Conservation (phyloP, 176 grass and related monocot genomes). For the Neostapfia colusana region DNA sequence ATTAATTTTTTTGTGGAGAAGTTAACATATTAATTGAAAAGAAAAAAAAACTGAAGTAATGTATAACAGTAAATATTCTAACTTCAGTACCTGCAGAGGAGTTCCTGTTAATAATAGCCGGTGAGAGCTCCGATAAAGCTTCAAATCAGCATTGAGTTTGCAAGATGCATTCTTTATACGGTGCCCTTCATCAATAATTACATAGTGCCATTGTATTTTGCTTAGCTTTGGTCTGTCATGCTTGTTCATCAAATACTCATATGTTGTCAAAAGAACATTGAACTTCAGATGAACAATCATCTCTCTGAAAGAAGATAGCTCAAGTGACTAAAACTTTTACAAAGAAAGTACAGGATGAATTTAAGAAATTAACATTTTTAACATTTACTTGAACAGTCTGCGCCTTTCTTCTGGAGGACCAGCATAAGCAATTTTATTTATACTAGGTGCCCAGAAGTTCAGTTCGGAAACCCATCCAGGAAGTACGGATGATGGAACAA, state of each 20-base stretch:
- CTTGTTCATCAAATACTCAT: slow-evolving; percentile 99
- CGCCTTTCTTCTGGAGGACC: slow-evolving; percentile 99
- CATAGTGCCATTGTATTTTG: slow-evolving; percentile 98
- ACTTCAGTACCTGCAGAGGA: slow-evolving; percentile 79
- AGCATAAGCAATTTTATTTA: slow-evolving; percentile 96
- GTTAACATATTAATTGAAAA: slow-evolving; percentile 38
- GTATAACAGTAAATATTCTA: slow-evolving; percentile 27
- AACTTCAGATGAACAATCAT: slow-evolving; percentile 99
- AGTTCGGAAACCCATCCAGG: slow-evolving; percentile 92
- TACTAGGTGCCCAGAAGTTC: slow-evolving; percentile 90
- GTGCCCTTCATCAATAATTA: slow-evolving; percentile 99
- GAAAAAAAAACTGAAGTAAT: neutral
- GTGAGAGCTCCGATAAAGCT: slow-evolving; percentile 90
- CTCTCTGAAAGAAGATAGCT: slow-evolving; percentile 67
- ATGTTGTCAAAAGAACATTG: slow-evolving; percentile 98
- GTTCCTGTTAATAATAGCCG: slow-evolving; percentile 93
- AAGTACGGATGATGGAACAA: slow-evolving; percentile 96
- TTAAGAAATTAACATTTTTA: slow-evolving; percentile 34
- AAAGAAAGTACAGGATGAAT: slow-evolving; percentile 3
- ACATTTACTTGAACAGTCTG: slow-evolving; percentile 84
- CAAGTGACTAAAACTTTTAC: slow-evolving; percentile 40
- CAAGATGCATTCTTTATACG: slow-evolving; percentile 99
- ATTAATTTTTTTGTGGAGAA: slow-evolving; percentile 14
- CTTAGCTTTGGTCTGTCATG: slow-evolving; percentile 97
- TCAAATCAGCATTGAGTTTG: slow-evolving; percentile 98